Evolutionary conservation across 192 early-diverging fungal genomes (phyloP).

Genomic region (Chytriomyces sp.): DNA sequence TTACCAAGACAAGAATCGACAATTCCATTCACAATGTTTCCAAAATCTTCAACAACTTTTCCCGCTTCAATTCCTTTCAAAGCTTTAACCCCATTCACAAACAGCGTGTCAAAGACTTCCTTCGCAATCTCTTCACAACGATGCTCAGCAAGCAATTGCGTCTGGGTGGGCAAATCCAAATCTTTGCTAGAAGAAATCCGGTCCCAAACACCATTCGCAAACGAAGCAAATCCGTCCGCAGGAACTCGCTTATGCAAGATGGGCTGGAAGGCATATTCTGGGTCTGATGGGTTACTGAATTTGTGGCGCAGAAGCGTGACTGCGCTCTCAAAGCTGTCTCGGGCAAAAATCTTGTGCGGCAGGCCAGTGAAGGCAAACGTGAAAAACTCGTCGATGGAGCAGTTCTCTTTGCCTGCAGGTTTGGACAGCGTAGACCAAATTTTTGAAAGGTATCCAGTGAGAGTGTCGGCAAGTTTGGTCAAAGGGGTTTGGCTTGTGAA

Average conservation of each 20-base stretch:
- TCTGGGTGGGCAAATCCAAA: slow-evolving; percentile 97
- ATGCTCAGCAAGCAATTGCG: slow-evolving; percentile 96
- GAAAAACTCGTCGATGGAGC: slow-evolving; percentile 84
- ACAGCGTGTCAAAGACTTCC: slow-evolving; percentile 67
- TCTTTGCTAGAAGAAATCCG: slow-evolving; percentile 95
- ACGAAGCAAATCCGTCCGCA: slow-evolving; percentile 92
- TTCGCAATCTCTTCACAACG: slow-evolving; percentile 96
- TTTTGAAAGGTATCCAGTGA: slow-evolving; percentile 82
- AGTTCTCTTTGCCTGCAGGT: slow-evolving; percentile 81
- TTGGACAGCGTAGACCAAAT: slow-evolving; percentile 92
- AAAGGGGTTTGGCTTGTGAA: slow-evolving; percentile 89
- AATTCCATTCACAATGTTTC: slow-evolving; percentile 63
- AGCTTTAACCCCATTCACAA: slow-evolving; percentile 63
- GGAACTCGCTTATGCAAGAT: slow-evolving; percentile 91
- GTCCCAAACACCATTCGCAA: slow-evolving; percentile 93
- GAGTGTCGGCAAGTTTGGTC: slow-evolving; percentile 74
- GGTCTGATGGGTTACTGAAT: slow-evolving; percentile 71
- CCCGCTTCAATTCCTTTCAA: slow-evolving; percentile 80
- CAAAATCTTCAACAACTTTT: slow-evolving; percentile 77
- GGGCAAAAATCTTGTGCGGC: slow-evolving; percentile 87
- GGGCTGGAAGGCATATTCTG: slow-evolving; percentile 83
- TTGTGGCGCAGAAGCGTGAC: slow-evolving; percentile 40
- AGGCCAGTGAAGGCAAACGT: slow-evolving; percentile 87
- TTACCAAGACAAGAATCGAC: slow-evolving; percentile 54
- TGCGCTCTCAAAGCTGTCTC: slow-evolving; percentile 76